Evolutionary conservation across 2,329 filamentous ascomycete genomes (phyloP).

Genomic region (Penicillium sp.): DNA sequence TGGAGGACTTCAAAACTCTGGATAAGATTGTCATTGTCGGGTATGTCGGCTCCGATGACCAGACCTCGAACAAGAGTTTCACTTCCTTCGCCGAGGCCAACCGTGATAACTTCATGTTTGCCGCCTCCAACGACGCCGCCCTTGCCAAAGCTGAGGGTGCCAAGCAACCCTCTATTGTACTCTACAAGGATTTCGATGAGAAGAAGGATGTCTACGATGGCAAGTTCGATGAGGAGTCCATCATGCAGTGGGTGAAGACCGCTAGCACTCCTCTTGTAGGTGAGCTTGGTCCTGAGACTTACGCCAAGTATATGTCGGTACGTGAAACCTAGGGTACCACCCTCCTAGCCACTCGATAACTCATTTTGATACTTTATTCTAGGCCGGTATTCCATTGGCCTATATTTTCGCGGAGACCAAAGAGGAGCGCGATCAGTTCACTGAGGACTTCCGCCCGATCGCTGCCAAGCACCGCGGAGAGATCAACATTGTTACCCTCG

Average conservation of each 20-base stretch:
- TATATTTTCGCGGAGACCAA: conserved; percentile 95
- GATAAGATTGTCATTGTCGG: conserved; percentile 95
- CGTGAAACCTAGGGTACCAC: conserved; percentile 26
- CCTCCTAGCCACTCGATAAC: background rate
- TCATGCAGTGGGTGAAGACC: conserved; percentile 80
- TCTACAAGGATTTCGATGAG: conserved; percentile 98
- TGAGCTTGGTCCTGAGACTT: conserved; percentile 96
- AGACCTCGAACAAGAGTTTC: conserved; percentile 85
- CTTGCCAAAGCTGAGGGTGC: conserved; percentile 90
- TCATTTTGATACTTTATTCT: background rate
- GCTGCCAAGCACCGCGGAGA: conserved; percentile 90
- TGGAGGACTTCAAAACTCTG: conserved; percentile 95
- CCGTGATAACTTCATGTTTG: conserved; percentile 91
- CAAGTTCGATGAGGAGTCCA: conserved; percentile 77
- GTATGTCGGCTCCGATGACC: conserved; percentile 78
- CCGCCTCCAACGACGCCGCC: conserved; percentile 76
- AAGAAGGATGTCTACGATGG: conserved; percentile 83
- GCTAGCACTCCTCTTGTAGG: conserved; percentile 87
- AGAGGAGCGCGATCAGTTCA: conserved; percentile 82
- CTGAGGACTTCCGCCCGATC: conserved; percentile 76
- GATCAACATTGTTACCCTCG: conserved; percentile 97
- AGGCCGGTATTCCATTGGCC: conserved; percentile 84
- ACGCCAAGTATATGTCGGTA: conserved; percentile 87
- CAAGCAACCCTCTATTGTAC: conserved; percentile 79
- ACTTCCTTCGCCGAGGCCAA: conserved; percentile 69